Evolutionary conservation across 352 stramenopile genomes (phyloP).

Genomic region (Phytophthora ramorum): DNA sequence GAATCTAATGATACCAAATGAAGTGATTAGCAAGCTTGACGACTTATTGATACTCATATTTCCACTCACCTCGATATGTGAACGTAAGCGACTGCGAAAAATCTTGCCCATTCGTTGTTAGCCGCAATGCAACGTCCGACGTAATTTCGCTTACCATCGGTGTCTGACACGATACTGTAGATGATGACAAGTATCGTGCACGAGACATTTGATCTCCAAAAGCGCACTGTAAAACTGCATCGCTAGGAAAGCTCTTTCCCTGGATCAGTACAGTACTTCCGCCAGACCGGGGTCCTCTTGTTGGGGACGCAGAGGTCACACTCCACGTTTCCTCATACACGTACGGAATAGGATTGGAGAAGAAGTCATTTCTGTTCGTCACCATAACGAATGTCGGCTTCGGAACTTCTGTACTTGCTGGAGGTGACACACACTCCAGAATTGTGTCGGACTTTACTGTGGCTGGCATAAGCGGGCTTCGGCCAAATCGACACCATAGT

Average conservation of each 20-base stretch:
- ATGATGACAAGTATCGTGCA: slow-evolving; percentile 36
- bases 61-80: slow-evolving; percentile 53
- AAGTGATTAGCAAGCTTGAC: neutral
- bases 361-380: slow-evolving; percentile 58
- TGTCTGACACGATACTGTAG: slow-evolving; percentile 32
- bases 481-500: slow-evolving; percentile 67
- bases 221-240: slow-evolving; percentile 36
- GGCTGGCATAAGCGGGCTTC: slow-evolving; percentile 39
- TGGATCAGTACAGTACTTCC: slow-evolving; percentile 45
- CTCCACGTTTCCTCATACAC: slow-evolving; percentile 54
- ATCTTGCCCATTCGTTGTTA: slow-evolving; percentile 69
- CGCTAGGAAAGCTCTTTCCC: slow-evolving; percentile 40
- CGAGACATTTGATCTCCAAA: slow-evolving; percentile 37
- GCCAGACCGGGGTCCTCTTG: slow-evolving; percentile 38
- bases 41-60: neutral
- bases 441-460: slow-evolving; percentile 46
- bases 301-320: slow-evolving; percentile 32
- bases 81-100: slow-evolving; percentile 50
- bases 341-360: slow-evolving; percentile 66
- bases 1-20: slow-evolving; percentile 35
- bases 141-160: slow-evolving; percentile 11
- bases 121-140: slow-evolving; percentile 35
- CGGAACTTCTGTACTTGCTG: slow-evolving; percentile 25
- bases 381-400: slow-evolving; percentile 57
- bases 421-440: slow-evolving; percentile 49